Base-by-base conservation (phyloP, 2,329 filamentous ascomycete species). In the Chrysosporium keratinophilum region DNA sequence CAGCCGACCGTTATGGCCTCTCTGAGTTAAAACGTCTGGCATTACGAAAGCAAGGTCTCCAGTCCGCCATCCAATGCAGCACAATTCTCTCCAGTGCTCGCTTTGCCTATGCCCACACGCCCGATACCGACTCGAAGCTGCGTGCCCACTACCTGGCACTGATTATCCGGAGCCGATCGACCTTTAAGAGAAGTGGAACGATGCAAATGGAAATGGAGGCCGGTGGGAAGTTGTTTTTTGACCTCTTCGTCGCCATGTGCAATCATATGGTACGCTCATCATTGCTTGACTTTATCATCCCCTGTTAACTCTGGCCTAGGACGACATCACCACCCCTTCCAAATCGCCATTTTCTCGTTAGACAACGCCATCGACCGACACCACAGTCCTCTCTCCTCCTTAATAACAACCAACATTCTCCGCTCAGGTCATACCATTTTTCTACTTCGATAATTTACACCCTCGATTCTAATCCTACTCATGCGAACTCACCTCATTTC, bases 151-250 rank as follows among this genome's bases (percentile, higher is more conserved):
- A 95, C 63, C 82, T 95, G 37, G 88, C 90, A 15, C 81, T 95
- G 65, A 95, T 95, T 71, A 94, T 95, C 66, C 83, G 89, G 60
- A 88, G 85, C 62, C 81, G 90, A 60, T 80, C 81, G 65, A 95
- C 88, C 1, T 95, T 96, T 73, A 95, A 95, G 77, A 79, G 88
- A 53, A 95, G 88, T 70, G 88, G 89, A 52, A 95, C 89, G 2
- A 95, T 95, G 89, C 90, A 95, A 72, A 81, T 87, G 61, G 89
- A 95, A 74, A 95, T 96, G 89, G 86, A 86, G 68, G 81, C 82
- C 57, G 90, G 90, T 28, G 88, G 88, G 52, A 86, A 86, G 64
- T 76, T 95, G 56, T 95, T 95, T 74, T 96, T 95, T 67, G 90
- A 95, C 66, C 76, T 95, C 43, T 96, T 95, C 67, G 90, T 95